These are phyloP conservation scores for Anthracocystis panici-leucophaei DNA, from an alignment of 1,284 basidiomycete species.

Conservation along the genomic window DNA sequence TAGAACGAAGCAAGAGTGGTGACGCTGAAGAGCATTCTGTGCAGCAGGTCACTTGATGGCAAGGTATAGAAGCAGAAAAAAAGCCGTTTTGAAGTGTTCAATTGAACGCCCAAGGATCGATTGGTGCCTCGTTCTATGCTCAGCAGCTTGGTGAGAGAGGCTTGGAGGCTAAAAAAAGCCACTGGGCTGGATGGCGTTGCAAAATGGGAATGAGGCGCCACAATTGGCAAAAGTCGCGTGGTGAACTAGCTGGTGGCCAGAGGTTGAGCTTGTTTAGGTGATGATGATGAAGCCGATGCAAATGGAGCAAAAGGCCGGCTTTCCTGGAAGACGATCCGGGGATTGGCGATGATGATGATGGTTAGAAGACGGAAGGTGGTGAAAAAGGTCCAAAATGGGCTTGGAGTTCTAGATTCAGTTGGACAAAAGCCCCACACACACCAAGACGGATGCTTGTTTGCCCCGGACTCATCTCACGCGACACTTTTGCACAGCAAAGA, in stretches of 20 bases:
- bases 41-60: neutral
- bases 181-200: slow-evolving; percentile 3
- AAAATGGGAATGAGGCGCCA: slow-evolving; percentile 3
- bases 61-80: too few relatives aligned
- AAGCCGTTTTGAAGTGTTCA: too few relatives aligned
- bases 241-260: neutral
- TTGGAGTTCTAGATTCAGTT: too few relatives aligned
- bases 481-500: too few relatives aligned
- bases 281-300: neutral
- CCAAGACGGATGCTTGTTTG: too few relatives aligned
- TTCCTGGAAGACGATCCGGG: neutral
- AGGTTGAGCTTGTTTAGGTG: neutral
- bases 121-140: neutral
- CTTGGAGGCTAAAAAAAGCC: neutral
- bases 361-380: too few relatives aligned
- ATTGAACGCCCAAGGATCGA: neutral
- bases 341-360: neutral
- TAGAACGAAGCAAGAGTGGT: neutral
- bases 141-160: neutral
- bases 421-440: too few relatives aligned
- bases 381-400: too few relatives aligned
- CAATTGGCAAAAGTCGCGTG: neutral
- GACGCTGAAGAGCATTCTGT: slow-evolving; percentile 1
- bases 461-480: too few relatives aligned
- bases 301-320: neutral